Conservation (phyloP, 805 yeast genomes). For the Wickerhamomyces pijperi region DNA sequence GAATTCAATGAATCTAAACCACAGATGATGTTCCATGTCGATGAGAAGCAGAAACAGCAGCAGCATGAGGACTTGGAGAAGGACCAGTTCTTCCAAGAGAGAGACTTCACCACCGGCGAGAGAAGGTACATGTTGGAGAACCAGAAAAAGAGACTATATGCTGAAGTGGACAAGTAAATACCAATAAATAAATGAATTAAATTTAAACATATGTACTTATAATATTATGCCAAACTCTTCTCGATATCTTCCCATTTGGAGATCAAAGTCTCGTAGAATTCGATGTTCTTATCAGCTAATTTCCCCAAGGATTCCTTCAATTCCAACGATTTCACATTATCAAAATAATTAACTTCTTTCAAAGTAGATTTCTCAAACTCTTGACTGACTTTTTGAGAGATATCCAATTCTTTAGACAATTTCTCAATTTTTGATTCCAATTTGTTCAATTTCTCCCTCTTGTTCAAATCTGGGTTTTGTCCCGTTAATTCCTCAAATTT, state of each 20-base stretch:
- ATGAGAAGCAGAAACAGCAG: too few species aligned
- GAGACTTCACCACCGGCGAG: constrained; percentile 29
- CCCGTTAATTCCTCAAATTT: constrained; percentile 56
- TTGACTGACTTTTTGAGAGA: constrained; percentile 38
- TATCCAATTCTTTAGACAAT: constrained; percentile 37
- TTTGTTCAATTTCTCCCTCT: constrained; percentile 40
- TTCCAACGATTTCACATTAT: constrained; percentile 68
- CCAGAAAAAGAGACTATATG: constrained; percentile 33
- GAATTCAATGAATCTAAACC: constrained; percentile 28
- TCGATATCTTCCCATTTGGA: constrained; percentile 60
- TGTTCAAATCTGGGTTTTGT: constrained; percentile 44
- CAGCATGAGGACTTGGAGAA: constrained; percentile 24
- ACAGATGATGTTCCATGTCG: constrained; percentile 9
- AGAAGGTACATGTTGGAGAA: constrained; percentile 43
- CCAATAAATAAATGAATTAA: too few species aligned
- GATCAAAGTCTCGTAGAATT: constrained; percentile 57
- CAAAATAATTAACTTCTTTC: constrained; percentile 58
- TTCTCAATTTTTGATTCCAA: constrained; percentile 37
- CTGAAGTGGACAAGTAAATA: constrained; percentile 17
- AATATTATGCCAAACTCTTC: background rate
- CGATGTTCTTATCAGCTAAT: constrained; percentile 68
- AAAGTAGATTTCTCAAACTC: constrained; percentile 45
- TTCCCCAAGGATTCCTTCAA: constrained; percentile 57
- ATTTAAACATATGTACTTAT: too few species aligned
- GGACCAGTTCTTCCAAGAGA: constrained; percentile 32